phyloP scores from a whole-genome alignment of 441 rosid genomes.

The Euphorbia corollata region DNA sequence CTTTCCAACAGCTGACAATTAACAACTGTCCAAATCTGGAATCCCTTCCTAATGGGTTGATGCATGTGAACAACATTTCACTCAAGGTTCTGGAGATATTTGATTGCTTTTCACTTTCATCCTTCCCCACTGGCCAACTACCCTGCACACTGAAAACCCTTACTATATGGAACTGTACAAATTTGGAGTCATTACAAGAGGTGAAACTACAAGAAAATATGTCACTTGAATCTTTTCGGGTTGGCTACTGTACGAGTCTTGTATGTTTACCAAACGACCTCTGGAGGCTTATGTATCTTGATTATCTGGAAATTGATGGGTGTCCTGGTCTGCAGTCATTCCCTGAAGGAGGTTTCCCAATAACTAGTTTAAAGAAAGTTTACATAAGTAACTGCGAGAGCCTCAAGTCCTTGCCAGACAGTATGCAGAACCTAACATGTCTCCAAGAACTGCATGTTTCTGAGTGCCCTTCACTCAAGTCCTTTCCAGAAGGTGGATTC shows the following conservation, averaged over 20 bases:
- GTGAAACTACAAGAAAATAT: neutral
- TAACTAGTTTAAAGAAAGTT: conserved; percentile 2
- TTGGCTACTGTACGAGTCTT: conserved; percentile 2
- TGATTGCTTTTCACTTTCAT: conserved; percentile 1
- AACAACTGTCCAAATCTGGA: conserved; percentile 6
- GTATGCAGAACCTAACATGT: conserved; percentile 6
- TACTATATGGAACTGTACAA: conserved; percentile 6
- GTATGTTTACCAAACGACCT: neutral
- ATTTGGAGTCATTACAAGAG: conserved; percentile 6
- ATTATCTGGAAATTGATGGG: conserved; percentile 4
- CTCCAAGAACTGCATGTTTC: conserved; percentile 2
- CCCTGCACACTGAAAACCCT: conserved; percentile 3
- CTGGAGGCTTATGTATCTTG: conserved; percentile 7
- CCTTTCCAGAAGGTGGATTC: conserved; percentile 5
- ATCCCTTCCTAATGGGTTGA: conserved; percentile 2
- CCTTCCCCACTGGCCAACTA: conserved; percentile 1
- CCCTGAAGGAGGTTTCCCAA: conserved; percentile 7
- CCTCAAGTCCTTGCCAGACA: conserved; percentile 4
- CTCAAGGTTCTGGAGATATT: conserved; percentile 8
- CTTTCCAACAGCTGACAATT: conserved; percentile 8
- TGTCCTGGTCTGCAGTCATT: conserved; percentile 8
- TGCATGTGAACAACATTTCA: neutral
- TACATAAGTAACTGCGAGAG: conserved; percentile 6
- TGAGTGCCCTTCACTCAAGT: conserved; percentile 3
- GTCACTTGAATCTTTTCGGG: conserved; percentile 7